Evolutionary conservation across 1,284 basidiomycete genomes (phyloP).

Genomic region (Pyrrhoderma lamaoense): DNA sequence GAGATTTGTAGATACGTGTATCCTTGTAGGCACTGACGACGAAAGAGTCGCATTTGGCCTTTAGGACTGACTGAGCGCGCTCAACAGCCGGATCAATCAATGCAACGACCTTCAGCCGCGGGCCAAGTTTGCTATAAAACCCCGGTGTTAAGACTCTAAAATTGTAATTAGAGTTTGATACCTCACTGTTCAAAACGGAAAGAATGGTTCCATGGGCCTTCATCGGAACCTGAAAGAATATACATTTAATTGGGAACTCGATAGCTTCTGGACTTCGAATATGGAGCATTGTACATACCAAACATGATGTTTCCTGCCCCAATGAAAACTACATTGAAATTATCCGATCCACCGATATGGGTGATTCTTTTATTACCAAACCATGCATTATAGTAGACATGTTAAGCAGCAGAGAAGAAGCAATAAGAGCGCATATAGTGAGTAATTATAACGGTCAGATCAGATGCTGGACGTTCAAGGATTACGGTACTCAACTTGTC

Average conservation of each 20-base stretch:
- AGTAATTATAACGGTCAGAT: slow-evolving; percentile 11
- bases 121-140: slow-evolving; percentile 79
- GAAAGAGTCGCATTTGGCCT: slow-evolving; percentile 90
- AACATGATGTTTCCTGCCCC: slow-evolving; percentile 96
- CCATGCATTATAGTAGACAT: neutral
- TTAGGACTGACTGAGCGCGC: slow-evolving; percentile 75
- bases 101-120: slow-evolving; percentile 91
- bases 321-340: slow-evolving; percentile 88
- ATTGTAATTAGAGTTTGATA: neutral
- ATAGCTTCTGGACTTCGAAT: neutral
- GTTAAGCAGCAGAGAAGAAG: neutral
- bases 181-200: slow-evolving; percentile 87
- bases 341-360: slow-evolving; percentile 50
- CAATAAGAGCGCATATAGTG: slow-evolving; percentile 13
- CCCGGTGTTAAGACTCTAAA: slow-evolving; percentile 1
- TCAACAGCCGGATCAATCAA: slow-evolving; percentile 87
- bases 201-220: slow-evolving; percentile 91
- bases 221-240: slow-evolving; percentile 54
- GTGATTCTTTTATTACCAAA: slow-evolving; percentile 35
- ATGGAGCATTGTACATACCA: slow-evolving; percentile 38
- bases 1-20: slow-evolving; percentile 81
- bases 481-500: slow-evolving; percentile 50
- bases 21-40: slow-evolving; percentile 90
- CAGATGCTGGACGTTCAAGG: slow-evolving; percentile 3
- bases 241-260: neutral